These are phyloP conservation scores for Cercospora zeae-maydis DNA, from an alignment of 2,329 filamentous ascomycete species.

Conservation along the genomic window DNA sequence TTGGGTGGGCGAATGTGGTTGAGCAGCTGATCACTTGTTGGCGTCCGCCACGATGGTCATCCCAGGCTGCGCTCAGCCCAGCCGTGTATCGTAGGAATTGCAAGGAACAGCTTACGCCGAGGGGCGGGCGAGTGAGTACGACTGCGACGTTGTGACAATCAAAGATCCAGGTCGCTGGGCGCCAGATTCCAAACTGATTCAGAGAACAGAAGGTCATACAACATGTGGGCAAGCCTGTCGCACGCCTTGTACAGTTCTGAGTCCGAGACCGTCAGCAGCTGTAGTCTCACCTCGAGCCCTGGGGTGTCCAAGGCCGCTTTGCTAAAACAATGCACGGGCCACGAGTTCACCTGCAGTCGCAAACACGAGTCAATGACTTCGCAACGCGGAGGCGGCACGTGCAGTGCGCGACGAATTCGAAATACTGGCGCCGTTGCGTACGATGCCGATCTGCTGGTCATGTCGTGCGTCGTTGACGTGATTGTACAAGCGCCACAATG, in stretches of 20 bases:
- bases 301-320: background rate
- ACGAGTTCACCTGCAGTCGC: constrained; percentile 23
- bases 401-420: constrained; percentile 7
- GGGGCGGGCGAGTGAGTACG: constrained; percentile 1
- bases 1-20: background rate
- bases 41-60: background rate
- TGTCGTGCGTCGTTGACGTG: constrained; percentile 16
- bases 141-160: constrained; percentile 9
- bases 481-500: constrained; percentile 12
- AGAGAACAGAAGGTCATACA: background rate
- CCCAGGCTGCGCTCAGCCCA: background rate
- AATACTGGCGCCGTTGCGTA: constrained; percentile 8
- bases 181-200: background rate
- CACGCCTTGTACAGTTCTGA: background rate
- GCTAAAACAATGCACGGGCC: constrained; percentile 28
- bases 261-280: background rate
- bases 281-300: background rate
- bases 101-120: constrained; percentile 3
- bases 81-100: background rate
- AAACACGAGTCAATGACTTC: constrained; percentile 13
- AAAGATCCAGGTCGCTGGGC: constrained; percentile 13
- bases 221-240: background rate
- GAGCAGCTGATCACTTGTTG: background rate
- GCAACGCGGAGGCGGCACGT: constrained; percentile 28
- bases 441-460: constrained; percentile 17